phyloP scores from a whole-genome alignment of 2,329 filamentous ascomycete genomes.

The Cytospora chrysosperma region DNA sequence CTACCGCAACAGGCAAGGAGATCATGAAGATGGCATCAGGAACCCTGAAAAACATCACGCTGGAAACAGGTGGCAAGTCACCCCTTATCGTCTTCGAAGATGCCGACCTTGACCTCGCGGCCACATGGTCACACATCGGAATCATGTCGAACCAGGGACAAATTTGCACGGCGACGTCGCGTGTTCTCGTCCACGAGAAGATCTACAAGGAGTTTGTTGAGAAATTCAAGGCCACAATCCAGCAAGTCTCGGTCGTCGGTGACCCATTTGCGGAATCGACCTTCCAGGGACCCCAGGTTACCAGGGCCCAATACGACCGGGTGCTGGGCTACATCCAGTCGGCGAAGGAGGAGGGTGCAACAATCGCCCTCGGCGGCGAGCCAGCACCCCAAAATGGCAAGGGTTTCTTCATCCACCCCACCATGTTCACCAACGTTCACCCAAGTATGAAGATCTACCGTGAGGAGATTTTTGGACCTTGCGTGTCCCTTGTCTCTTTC shows the following conservation, averaged over 20 bases:
- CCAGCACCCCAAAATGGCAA: constrained; percentile 51
- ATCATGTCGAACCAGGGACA: constrained; percentile 61
- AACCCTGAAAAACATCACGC: constrained; percentile 60
- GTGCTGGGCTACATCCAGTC: constrained; percentile 66
- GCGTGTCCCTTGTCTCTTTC: constrained; percentile 36
- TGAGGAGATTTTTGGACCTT: constrained; percentile 40
- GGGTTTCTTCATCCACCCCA: constrained; percentile 38
- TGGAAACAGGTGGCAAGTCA: constrained; percentile 63
- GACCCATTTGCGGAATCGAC: constrained; percentile 66
- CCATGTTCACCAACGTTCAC: constrained; percentile 38
- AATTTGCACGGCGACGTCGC: constrained; percentile 59
- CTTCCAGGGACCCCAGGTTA: constrained; percentile 70
- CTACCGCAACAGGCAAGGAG: constrained; percentile 64
- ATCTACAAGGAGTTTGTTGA: constrained; percentile 61
- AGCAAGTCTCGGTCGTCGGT: constrained; percentile 59
- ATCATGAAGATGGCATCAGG: constrained; percentile 70
- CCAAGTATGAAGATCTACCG: constrained; percentile 36
- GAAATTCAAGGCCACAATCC: constrained; percentile 59
- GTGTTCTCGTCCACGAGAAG: constrained; percentile 58
- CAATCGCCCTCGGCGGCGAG: constrained; percentile 60
- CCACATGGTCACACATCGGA: constrained; percentile 48
- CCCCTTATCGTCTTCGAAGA: constrained; percentile 62
- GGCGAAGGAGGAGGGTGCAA: constrained; percentile 66
- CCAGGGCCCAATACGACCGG: constrained; percentile 64
- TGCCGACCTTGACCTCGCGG: constrained; percentile 60